Base-by-base conservation (phyloP, 2,329 filamentous ascomycete genomes). In the Colletotrichum liriopes region DNA sequence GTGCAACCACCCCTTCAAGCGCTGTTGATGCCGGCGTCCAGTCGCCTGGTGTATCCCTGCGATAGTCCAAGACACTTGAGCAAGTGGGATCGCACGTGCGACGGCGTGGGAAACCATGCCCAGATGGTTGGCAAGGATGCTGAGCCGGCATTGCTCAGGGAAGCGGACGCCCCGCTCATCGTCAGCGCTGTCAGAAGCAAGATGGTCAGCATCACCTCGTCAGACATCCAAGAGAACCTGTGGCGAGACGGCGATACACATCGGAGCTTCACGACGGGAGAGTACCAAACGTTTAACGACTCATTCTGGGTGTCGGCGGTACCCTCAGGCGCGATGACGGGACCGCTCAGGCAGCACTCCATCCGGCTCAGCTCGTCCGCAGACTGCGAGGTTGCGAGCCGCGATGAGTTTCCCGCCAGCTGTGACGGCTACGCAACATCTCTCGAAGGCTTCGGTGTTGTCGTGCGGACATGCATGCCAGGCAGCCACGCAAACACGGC, bases 241-340 rank as follows among this genome's bases (percentile, higher is more conserved):
- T 73, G 72, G 72, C 64, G 72, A 29, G 54, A 43, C 32, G 49
- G 54, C n/a, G 59, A 72, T 16, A 73, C 45, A 16, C 52, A 68
- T 20, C 59, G 60, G 7, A 72, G 70, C 45, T 72, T 72, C 39
- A n/a, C 54, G 37, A 65, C 60, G 2, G 70, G 70, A 7, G 26
- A 52, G 23, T 29, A 65, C 3, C 70, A 69, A n/a, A 65, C 51
- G 7, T 74, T 59, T 32, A 43, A 73, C 41, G 65, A 66, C 14
- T 43, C 70, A 5, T 74, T 73, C 56, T 74, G 72, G 72, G 72
- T 65, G 3, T 74, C 72, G 8, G 60, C 72, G 7, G 49, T 73
- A 16, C 65, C 72, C 6, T 58, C 69, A 3, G 70, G 65, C 2
- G 59, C 37, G 29, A 70, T 65, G 12, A 74, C 72, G 16, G 72